A percentile compares a stretch with the other conserved stretches of the same genome.
Evolutionary conservation across 345 rosid genomes (phyloP).

Genomic region (Geranium rotundifolium): DNA sequence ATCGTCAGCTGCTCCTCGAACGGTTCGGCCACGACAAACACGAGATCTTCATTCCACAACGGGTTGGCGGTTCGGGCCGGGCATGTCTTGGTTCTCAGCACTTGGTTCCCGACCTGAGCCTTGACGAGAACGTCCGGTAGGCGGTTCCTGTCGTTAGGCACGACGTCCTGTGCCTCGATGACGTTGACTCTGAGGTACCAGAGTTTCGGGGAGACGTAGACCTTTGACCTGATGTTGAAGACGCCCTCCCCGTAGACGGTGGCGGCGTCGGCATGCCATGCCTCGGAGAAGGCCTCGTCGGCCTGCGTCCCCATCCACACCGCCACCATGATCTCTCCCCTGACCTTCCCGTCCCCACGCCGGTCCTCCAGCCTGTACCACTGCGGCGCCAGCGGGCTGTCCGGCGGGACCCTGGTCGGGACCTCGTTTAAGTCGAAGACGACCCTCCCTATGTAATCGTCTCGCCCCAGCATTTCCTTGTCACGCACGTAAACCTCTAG

Average conservation of each 20-base stretch:
- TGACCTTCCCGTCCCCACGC: slow-evolving; percentile 57
- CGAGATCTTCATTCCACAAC: slow-evolving; percentile 75
- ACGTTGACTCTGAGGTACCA: slow-evolving; percentile 81
- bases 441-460: slow-evolving; percentile 65
- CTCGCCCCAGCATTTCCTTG: slow-evolving; percentile 64
- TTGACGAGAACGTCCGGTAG: slow-evolving; percentile 64
- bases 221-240: slow-evolving; percentile 55
- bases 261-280: slow-evolving; percentile 77
- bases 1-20: slow-evolving; percentile 72
- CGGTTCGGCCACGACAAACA: slow-evolving; percentile 88
- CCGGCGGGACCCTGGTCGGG: slow-evolving; percentile 92
- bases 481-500: slow-evolving; percentile 66
- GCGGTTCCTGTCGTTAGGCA: slow-evolving; percentile 49
- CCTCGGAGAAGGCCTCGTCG: slow-evolving; percentile 65
- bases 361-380: slow-evolving; percentile 75
- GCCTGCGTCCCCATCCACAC: slow-evolving; percentile 37
- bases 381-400: slow-evolving; percentile 86
- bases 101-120: slow-evolving; percentile 72
- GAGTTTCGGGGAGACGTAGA: slow-evolving; percentile 72
- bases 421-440: slow-evolving; percentile 67
- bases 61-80: slow-evolving; percentile 43
- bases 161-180: slow-evolving; percentile 80
- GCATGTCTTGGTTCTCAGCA: slow-evolving; percentile 45
- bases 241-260: slow-evolving; percentile 58
- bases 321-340: slow-evolving; percentile 81